A percentile compares a stretch with the other conserved stretches of the same genome.
Conservation (phyloP, 345 rosid species). For the Conringia planisiliqua region DNA sequence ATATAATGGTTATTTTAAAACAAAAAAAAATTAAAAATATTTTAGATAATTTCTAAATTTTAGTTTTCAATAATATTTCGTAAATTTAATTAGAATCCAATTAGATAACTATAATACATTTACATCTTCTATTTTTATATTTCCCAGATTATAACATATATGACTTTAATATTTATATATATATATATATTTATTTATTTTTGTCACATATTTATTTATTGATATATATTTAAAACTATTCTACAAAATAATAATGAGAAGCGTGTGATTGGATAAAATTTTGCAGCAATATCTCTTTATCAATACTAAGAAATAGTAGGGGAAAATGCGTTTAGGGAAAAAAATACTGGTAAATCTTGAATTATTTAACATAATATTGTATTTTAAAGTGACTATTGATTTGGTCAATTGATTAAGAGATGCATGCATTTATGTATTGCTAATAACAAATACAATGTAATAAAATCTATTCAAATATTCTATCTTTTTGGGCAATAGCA, state of each 20-base stretch:
- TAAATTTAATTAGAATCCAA: neutral
- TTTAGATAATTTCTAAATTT: neutral
- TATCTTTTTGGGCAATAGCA: neutral
- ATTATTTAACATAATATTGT: neutral
- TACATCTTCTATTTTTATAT: neutral
- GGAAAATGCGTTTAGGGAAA: neutral
- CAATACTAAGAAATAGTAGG: neutral
- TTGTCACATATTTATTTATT: no score
- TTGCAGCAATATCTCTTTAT: neutral
- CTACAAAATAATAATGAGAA: neutral
- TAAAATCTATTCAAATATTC: neutral
- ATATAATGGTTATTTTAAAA: neutral
- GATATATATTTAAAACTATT: neutral
- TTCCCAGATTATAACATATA: no score
- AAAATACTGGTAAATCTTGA: neutral
- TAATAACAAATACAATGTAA: neutral
- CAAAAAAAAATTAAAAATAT: neutral
- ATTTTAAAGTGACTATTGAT: neutral
- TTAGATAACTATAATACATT: neutral
- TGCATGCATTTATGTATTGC: neutral
- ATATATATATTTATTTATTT: no score
- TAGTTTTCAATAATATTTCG: neutral
- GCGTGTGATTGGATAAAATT: neutral
- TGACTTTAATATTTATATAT: neutral
- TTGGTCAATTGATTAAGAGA: neutral